These are phyloP conservation scores for Stenocarpella maydis DNA, from an alignment of 2,329 filamentous ascomycete species.

Conservation along the genomic window DNA sequence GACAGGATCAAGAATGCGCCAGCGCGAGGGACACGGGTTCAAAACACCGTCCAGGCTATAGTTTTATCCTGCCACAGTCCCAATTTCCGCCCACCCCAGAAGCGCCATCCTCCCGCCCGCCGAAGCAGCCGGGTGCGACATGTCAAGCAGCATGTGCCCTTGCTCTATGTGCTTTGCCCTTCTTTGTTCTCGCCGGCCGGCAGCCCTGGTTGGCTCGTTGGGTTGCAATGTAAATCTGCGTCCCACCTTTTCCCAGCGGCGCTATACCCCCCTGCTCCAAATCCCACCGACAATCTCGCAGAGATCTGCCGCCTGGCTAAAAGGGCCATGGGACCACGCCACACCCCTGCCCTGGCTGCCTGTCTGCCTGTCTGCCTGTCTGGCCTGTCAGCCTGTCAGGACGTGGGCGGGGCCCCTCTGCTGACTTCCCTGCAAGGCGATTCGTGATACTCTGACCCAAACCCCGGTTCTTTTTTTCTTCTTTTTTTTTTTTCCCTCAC, in stretches of 20 bases:
- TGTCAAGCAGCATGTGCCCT: not conserved
- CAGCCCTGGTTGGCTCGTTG: constrained; percentile 1
- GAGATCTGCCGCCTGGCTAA: constrained; percentile 27
- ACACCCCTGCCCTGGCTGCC: constrained; percentile 21
- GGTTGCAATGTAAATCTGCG: constrained; percentile 15
- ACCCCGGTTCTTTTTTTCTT: not conserved
- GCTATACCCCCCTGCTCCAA: constrained; percentile 6
- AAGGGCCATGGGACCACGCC: constrained; percentile 16
- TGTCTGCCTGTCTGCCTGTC: too few species aligned
- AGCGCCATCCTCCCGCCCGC: not conserved
- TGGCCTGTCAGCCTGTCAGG: too few species aligned
- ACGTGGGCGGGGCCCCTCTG: constrained; percentile 13
- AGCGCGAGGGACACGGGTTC: constrained; percentile 4
- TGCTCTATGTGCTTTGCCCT: not conserved
- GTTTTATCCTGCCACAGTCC: constrained; percentile 21
- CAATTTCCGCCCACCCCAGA: constrained; percentile 18
- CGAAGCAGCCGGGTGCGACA: constrained; percentile 5
- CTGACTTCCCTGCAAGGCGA: constrained; percentile 31
- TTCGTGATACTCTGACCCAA: constrained; percentile 31
- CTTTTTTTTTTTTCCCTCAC: not conserved
- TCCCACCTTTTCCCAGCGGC: not conserved
- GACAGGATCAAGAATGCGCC: not conserved
- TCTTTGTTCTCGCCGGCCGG: not conserved
- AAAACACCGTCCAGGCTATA: constrained; percentile 21
- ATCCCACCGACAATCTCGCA: constrained; percentile 28